phyloP scores from a whole-genome alignment of 306 rosid genomes.

The Cyamopsis tetragonoloba region DNA sequence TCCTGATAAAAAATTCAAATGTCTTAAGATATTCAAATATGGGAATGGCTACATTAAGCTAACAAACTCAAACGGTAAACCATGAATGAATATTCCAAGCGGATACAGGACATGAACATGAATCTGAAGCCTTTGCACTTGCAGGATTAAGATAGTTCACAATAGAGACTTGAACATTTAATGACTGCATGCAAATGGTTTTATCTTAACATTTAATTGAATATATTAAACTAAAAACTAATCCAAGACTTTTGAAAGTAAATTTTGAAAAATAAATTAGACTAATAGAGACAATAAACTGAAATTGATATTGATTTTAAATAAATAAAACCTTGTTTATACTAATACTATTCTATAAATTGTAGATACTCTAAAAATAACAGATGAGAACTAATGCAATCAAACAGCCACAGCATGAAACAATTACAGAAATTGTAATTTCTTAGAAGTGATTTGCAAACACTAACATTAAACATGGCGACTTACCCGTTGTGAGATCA shows the following conservation, averaged over 20 bases:
- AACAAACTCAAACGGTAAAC: neutral
- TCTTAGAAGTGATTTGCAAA: neutral
- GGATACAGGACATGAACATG: no score
- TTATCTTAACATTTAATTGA: no score
- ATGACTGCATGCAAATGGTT: neutral
- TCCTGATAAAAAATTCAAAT: slow-evolving; percentile 48
- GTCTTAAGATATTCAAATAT: no score
- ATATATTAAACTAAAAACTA: no score
- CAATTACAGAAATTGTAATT: neutral
- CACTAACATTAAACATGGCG: neutral
- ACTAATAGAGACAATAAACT: no score
- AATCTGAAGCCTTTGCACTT: no score
- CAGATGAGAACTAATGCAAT: neutral
- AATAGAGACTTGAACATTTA: neutral
- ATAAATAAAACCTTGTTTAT: no score
- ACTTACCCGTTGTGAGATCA: slow-evolving; percentile 65
- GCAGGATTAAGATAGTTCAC: neutral
- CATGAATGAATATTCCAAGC: neutral
- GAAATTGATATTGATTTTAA: neutral
- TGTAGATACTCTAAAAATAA: neutral
- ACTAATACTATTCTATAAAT: neutral
- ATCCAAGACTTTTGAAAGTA: no score
- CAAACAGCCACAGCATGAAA: neutral
- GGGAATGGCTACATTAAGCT: no score
- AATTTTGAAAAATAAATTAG: no score